Base-by-base conservation (phyloP, 1,284 basidiomycete genomes). In the Kwoniella shivajii region DNA sequence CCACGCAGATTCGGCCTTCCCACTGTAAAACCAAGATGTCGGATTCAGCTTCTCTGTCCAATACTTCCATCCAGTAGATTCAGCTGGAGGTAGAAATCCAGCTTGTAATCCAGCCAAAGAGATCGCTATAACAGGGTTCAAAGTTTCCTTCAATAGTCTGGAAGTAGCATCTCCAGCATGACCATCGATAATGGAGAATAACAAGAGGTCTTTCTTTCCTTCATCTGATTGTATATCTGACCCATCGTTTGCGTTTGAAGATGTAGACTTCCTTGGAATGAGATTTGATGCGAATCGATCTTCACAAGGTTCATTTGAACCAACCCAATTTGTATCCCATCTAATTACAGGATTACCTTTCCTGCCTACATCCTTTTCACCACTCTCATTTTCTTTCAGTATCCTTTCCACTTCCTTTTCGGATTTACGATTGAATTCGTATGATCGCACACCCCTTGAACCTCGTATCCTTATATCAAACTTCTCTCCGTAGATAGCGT, bases 151-250 rank as follows among this genome's bases (percentile, higher is more conserved):
- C 30, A 99, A 86, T 29, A 97, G 82, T 56, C 86, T 84, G 4
- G 90, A 92, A 1, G 96, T 99, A 55, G 91, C 84, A 62, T 71
- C 82, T 1, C 92, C 96, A 1, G 86, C 83, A 73, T 99, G 96
- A 1, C 96, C 96, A 71, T 99, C 96, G 84, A 94, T 88, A 27
- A 96, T 87, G 1, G 89, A 82, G 67, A 91, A 92, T 75, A 95
- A 88, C 47, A 90, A 80, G 62, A 88, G 83, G 70, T 90, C 88
- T 10, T 88, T 87, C 11, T 84, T 54, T 13, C 48, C 54, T 14
- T 45, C 18, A 24, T 53, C 42, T 27, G 6, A 6, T 49, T 29
- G 20, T 37, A n/a, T 44, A 26, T 43, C 41, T 9, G 11, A 18
- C 42, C 16, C 27, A 6, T 36, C 41, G 11, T 10, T 47, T 11